Evolutionary conservation across 257 asterid species (phyloP).

Genomic region (Salvia hispanica): DNA sequence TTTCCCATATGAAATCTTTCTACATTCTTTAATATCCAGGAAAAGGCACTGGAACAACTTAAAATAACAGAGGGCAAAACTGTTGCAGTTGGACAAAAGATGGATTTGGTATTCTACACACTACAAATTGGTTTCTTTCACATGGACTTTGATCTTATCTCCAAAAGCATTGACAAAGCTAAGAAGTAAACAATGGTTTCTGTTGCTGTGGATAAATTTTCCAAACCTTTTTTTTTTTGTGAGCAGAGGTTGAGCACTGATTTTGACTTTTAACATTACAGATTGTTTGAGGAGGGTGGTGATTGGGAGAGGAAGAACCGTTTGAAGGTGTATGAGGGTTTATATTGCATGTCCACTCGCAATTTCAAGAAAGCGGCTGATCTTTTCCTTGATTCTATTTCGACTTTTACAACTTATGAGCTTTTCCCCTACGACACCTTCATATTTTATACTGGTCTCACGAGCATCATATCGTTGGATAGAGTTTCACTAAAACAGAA

Average conservation of each 20-base stretch:
- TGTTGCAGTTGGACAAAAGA: conserved; percentile 98
- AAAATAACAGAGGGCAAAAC: conserved; percentile 90
- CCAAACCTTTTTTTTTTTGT: background rate
- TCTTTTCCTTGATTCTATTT: conserved; percentile 93
- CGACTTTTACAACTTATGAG: conserved; percentile 98
- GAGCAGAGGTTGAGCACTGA: conserved; percentile 29
- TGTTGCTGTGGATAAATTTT: conserved; percentile 14
- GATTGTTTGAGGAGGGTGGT: conserved; percentile 98
- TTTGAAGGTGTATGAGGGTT: conserved; percentile 90
- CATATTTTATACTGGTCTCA: conserved; percentile 83
- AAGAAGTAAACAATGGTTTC: conserved; percentile 56
- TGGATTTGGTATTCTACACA: conserved; percentile 91
- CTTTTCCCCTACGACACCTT: conserved; percentile 85
- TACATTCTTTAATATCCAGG: conserved; percentile 49
- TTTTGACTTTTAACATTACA: conserved; percentile 41
- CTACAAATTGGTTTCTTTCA: conserved; percentile 82
- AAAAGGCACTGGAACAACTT: conserved; percentile 93
- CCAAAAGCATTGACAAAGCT: conserved; percentile 95
- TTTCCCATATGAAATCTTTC: conserved; percentile 9
- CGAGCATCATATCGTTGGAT: conserved; percentile 88
- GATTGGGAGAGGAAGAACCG: conserved; percentile 99
- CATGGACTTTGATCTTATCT: conserved; percentile 89
- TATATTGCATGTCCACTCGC: conserved; percentile 94
- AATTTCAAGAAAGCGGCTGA: conserved; percentile 88
- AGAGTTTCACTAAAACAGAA: conserved; percentile 87